A percentile compares a stretch with the other conserved stretches of the same genome.
phyloP scores from a whole-genome alignment of 495 filamentous ascomycete species.

The Apodospora peruviana region DNA sequence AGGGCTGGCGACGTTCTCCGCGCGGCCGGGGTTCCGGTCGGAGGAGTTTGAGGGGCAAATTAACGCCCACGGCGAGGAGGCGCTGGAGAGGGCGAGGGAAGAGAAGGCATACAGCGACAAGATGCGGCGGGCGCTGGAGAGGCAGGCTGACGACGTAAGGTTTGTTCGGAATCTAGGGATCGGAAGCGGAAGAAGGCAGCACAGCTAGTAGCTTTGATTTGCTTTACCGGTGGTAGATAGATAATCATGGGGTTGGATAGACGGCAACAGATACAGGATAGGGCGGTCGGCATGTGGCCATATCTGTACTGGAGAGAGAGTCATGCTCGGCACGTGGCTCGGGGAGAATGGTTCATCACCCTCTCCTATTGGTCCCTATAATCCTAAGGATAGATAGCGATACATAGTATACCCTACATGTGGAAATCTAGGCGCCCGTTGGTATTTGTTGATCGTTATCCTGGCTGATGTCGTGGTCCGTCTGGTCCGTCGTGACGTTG shows the following conservation, averaged over 20 bases:
- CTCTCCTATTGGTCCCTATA: not conserved
- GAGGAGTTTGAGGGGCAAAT: conserved; percentile 43
- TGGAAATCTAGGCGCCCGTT: no score
- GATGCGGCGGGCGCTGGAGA: conserved; percentile 71
- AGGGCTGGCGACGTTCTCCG: conserved; percentile 61
- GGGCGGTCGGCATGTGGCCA: not conserved
- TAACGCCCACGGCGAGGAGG: conserved; percentile 38
- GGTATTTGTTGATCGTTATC: not conserved
- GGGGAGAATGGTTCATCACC: not conserved
- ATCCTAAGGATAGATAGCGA: no score
- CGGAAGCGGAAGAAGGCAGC: conserved; percentile 16
- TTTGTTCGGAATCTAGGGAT: conserved; percentile 68
- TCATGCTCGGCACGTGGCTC: not conserved
- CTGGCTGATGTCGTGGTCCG: not conserved
- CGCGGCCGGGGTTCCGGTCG: conserved; percentile 37
- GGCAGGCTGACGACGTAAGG: conserved; percentile 76
- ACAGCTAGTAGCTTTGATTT: not conserved
- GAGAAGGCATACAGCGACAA: conserved; percentile 53
- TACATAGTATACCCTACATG: no score
- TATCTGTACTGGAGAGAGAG: no score
- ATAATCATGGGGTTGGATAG: not conserved
- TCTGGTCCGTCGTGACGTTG: not conserved
- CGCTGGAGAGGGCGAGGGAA: conserved; percentile 36
- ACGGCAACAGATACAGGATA: not conserved
- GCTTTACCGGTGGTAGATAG: not conserved